Percentiles rank a stretch among this genome's conserved stretches.
phyloP scores from a whole-genome alignment of 257 asterid species.

The Solanum phureja region DNA sequence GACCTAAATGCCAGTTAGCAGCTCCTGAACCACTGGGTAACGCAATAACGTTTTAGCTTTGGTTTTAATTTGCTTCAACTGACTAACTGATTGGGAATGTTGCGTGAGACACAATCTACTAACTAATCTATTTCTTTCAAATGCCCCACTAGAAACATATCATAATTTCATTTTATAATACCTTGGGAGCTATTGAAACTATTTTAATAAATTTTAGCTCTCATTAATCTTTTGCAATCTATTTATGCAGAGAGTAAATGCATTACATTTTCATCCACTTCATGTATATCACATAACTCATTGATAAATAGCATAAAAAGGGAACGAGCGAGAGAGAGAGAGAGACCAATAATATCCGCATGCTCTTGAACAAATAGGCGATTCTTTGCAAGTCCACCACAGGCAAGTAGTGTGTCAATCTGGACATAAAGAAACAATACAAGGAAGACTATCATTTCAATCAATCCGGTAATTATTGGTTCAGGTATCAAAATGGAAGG shows the following conservation, averaged over 20 bases:
- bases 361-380: slow-evolving; percentile 79
- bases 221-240: background rate
- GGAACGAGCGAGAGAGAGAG: slow-evolving; percentile 14
- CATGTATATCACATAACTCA: background rate
- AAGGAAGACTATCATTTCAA: background rate
- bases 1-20: background rate
- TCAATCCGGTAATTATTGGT: background rate
- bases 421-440: slow-evolving; percentile 18
- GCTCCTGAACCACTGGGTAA: background rate
- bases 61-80: background rate
- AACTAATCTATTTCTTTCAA: background rate
- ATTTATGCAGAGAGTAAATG: background rate
- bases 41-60: background rate
- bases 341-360: slow-evolving; percentile 78
- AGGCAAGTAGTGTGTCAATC: slow-evolving; percentile 90
- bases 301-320: background rate
- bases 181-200: background rate
- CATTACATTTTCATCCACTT: background rate
- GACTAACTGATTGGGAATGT: background rate
- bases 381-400: slow-evolving; percentile 91
- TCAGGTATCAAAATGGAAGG: background rate
- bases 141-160: background rate
- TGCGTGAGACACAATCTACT: background rate
- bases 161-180: background rate
- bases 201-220: background rate